Conservation (phyloP, 352 stramenopile species). For the Phytophthora tentaculata region DNA sequence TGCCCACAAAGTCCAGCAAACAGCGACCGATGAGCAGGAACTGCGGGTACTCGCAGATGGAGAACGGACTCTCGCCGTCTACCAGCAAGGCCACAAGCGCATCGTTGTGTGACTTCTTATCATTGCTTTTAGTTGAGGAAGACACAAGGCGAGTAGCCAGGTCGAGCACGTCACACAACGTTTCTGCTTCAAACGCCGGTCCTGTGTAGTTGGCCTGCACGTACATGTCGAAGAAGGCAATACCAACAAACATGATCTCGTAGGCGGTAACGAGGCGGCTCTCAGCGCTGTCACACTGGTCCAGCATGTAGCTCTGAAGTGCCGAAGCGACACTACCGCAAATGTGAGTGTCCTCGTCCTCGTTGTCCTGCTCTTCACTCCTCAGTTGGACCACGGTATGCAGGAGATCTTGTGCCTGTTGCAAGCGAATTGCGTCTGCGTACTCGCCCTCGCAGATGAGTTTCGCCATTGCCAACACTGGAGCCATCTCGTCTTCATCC, state of each 20-base stretch:
- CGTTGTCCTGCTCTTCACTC: conserved; percentile 20
- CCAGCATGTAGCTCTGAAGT: conserved; percentile 53
- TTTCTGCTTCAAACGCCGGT: conserved; percentile 63
- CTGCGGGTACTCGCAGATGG: conserved; percentile 78
- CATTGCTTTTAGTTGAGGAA: conserved; percentile 29
- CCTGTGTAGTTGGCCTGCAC: conserved; percentile 87
- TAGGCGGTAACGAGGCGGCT: conserved; percentile 52
- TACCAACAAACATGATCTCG: conserved; percentile 62
- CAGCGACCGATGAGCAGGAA: conserved; percentile 72
- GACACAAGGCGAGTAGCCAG: conserved; percentile 43
- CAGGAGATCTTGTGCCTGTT: conserved; percentile 43
- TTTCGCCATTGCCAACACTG: conserved; percentile 55
- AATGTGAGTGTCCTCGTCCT: conserved; percentile 49
- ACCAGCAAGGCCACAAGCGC: conserved; percentile 74
- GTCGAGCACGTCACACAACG: conserved; percentile 56
- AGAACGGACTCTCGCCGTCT: conserved; percentile 81
- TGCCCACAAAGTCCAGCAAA: conserved; percentile 70
- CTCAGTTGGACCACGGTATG: conserved; percentile 17
- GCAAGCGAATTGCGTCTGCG: conserved; percentile 57
- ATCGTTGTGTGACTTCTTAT: conserved; percentile 59
- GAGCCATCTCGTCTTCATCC: conserved; percentile 16
- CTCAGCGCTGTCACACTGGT: conserved; percentile 33
- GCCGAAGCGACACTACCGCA: conserved; percentile 47
- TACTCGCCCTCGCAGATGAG: conserved; percentile 70
- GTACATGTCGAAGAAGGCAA: conserved; percentile 80